A percentile compares a stretch with the other conserved stretches of the same genome.
phyloP scores from a whole-genome alignment of 2,329 filamentous ascomycete species.

The Boeremia exigua region DNA sequence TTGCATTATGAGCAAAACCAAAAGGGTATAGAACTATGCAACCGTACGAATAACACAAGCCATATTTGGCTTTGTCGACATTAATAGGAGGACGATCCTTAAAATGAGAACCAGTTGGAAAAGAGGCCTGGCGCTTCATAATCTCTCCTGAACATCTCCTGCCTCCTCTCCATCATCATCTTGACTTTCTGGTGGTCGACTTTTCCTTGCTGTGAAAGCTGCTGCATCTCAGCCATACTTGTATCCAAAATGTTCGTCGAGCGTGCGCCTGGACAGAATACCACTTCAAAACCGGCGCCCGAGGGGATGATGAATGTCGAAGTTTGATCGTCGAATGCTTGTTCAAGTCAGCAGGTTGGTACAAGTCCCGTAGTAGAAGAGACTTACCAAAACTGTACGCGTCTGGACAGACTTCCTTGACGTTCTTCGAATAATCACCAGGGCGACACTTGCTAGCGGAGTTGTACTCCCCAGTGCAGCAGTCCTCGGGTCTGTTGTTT shows the following conservation, averaged over 20 bases:
- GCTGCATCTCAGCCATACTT: constrained; percentile 42
- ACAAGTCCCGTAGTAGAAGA: constrained; percentile 11
- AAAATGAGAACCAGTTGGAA: constrained; percentile 7
- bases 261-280: constrained; percentile 72
- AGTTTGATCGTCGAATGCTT: constrained; percentile 63
- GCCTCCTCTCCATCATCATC: constrained; percentile 22
- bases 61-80: neutral
- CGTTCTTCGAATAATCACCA: constrained; percentile 70
- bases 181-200: constrained; percentile 36
- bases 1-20: neutral
- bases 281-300: constrained; percentile 78
- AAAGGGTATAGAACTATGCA: constrained; percentile 14
- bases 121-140: constrained; percentile 9
- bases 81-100: neutral
- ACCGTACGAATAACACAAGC: neutral
- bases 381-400: constrained; percentile 78
- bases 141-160: constrained; percentile 27
- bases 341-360: neutral
- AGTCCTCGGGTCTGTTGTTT: constrained; percentile 70
- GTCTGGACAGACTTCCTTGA: constrained; percentile 81
- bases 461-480: constrained; percentile 75
- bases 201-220: constrained; percentile 40
- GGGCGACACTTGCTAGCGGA: constrained; percentile 69
- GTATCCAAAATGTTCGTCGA: constrained; percentile 57
- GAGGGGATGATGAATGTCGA: constrained; percentile 64